Conservation (phyloP, 352 stramenopile genomes). For the Phytophthora lateralis region DNA sequence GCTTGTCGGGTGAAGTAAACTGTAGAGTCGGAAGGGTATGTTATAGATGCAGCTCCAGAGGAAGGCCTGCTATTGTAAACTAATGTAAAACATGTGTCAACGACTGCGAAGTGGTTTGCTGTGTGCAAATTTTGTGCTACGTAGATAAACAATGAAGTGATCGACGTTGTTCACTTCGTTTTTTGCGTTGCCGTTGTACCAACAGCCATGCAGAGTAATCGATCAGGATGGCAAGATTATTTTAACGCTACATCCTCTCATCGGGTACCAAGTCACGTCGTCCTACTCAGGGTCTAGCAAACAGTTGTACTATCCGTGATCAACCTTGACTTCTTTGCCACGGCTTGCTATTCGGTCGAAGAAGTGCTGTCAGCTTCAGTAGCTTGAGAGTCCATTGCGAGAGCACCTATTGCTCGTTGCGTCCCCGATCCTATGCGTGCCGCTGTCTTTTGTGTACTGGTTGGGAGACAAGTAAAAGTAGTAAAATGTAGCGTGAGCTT, state of each 20-base stretch:
- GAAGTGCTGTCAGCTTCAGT: slow-evolving; percentile 16
- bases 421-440: slow-evolving; percentile 36
- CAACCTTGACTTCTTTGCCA: slow-evolving; percentile 15
- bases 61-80: slow-evolving; percentile 23
- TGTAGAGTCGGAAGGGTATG: slow-evolving; percentile 12
- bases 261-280: slow-evolving; percentile 4
- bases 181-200: background rate
- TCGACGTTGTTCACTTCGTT: too few relatives aligned
- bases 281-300: slow-evolving; percentile 6
- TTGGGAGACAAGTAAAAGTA: too few relatives aligned
- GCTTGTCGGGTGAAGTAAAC: background rate
- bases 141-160: too few relatives aligned
- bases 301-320: slow-evolving; percentile 9
- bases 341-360: slow-evolving; percentile 13
- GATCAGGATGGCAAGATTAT: too few relatives aligned
- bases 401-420: slow-evolving; percentile 29
- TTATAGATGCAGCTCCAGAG: slow-evolving; percentile 12
- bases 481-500: too few relatives aligned
- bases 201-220: background rate
- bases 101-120: too few relatives aligned
- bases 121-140: too few relatives aligned
- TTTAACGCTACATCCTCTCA: too few relatives aligned
- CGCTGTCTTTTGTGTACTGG: slow-evolving; percentile 20
- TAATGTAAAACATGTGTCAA: background rate
- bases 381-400: slow-evolving; percentile 10